Base-by-base conservation (phyloP, 768 basidiomycete species). In the Astraeus odoratus region DNA sequence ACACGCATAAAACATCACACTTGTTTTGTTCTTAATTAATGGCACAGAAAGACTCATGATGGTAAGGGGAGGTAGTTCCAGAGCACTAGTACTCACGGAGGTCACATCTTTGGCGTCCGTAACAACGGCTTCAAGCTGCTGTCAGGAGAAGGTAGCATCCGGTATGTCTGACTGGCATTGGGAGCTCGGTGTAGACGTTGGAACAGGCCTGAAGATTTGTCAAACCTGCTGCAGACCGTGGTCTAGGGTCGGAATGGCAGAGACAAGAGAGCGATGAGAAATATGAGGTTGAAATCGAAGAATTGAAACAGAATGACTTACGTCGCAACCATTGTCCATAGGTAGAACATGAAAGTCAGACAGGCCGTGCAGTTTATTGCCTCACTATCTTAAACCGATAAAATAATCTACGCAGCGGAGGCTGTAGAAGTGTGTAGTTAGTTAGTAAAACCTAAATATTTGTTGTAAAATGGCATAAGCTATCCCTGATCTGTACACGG, bases 91-190 rank as follows among this genome's bases (percentile, higher is more conserved):
- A n/a, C n/a, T n/a, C n/a, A n/a, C n/a, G n/a, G n/a, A n/a, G n/a
- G n/a, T n/a, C n/a, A n/a, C n/a, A n/a, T n/a, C n/a, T n/a, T n/a
- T n/a, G n/a, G n/a, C n/a, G n/a, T n/a, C n/a, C n/a, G n/a, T n/a
- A n/a, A n/a, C n/a, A n/a, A n/a, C n/a, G n/a, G n/a, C n/a, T n/a
- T n/a, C n/a, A n/a, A n/a, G n/a, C n/a, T n/a, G n/a, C n/a, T n/a
- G n/a, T n/a, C n/a, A n/a, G n/a, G n/a, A n/a, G n/a, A n/a, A n/a
- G 33, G 55, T 54, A 24, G 49, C 23, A 31, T 47, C 52, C 13
- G 51, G 56, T n/a, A 39, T 42, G 44, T 49, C 48, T 24, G 61
- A 50, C 25, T 48, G 55, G 34, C 53, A 56, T 51, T 64, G 62
- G 15, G 64, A 26, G 26, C 30, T 47, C 29, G 57, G 44, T 22